Evolutionary conservation across 1,139 yeast species (phyloP).

Genomic region (Candida neerlandica): DNA sequence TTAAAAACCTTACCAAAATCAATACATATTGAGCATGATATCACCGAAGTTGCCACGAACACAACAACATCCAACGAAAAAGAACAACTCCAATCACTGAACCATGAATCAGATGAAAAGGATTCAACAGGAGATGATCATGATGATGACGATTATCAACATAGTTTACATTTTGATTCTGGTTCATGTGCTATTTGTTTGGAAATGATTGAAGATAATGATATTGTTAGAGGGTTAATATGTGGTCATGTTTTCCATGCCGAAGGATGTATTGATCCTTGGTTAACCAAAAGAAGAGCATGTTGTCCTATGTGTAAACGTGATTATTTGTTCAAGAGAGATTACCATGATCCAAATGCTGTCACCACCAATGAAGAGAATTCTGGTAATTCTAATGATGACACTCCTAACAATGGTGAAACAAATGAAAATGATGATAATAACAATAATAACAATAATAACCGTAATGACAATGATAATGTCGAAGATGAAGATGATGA

Average conservation of each 20-base stretch:
- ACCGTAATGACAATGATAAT: constrained; percentile 13
- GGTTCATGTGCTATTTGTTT: constrained; percentile 85
- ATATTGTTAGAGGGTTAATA: constrained; percentile 67
- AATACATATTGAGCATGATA: neutral
- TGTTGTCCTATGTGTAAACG: constrained; percentile 87
- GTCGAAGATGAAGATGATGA: constrained; percentile 23
- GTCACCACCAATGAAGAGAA: constrained; percentile 6
- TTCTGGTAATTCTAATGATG: constrained; percentile 12
- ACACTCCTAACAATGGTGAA: constrained; percentile 9
- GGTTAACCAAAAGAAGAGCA: constrained; percentile 76
- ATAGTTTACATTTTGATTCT: constrained; percentile 58
- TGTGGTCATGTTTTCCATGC: constrained; percentile 88
- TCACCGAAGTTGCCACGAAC: neutral
- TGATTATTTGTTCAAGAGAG: constrained; percentile 55
- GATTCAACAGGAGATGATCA: constrained; percentile 7
- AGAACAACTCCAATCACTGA: neutral
- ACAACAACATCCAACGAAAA: neutral
- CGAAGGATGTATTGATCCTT: constrained; percentile 71
- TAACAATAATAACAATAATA: constrained; percentile 16
- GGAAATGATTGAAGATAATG: constrained; percentile 64
- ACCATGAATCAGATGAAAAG: neutral
- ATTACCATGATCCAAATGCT: constrained; percentile 9
- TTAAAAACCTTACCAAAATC: neutral
- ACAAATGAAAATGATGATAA: constrained; percentile 17
- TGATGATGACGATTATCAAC: constrained; percentile 10